Evolutionary conservation across 352 stramenopile species (phyloP).

Genomic region (Globisporangium alternatum): DNA sequence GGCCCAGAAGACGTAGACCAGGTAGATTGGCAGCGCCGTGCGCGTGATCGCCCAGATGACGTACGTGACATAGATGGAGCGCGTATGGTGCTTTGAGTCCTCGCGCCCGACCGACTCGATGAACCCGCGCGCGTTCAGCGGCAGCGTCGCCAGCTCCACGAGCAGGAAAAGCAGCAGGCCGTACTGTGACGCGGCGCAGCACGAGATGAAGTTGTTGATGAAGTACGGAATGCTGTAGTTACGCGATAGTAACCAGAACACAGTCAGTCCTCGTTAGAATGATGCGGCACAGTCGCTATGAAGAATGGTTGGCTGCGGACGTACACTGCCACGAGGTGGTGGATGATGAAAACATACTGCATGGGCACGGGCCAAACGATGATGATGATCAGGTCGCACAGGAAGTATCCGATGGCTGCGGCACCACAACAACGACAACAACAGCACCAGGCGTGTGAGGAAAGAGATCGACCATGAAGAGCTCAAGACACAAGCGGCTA

Average conservation of each 20-base stretch:
- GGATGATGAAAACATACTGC: constrained; percentile 74
- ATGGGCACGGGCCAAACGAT: constrained; percentile 73
- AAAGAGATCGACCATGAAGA: not conserved
- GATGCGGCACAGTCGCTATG: not conserved
- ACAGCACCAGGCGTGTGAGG: not conserved
- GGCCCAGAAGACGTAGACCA: constrained; percentile 73
- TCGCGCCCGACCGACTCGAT: constrained; percentile 64
- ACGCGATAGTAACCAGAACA: not conserved
- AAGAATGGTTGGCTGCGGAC: constrained; percentile 11
- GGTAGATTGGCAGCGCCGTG: constrained; percentile 68
- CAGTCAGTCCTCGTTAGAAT: not conserved
- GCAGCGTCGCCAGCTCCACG: constrained; percentile 76
- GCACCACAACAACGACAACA: constrained; percentile 11
- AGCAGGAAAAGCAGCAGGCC: constrained; percentile 75
- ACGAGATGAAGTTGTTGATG: constrained; percentile 87
- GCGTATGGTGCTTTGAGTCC: constrained; percentile 61
- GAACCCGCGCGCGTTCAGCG: constrained; percentile 73
- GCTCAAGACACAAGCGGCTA: not conserved
- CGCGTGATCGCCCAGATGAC: constrained; percentile 71
- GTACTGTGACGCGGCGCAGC: constrained; percentile 73
- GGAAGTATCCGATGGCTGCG: constrained; percentile 76
- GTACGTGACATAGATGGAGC: constrained; percentile 75
- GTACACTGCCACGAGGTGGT: constrained; percentile 81
- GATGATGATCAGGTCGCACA: constrained; percentile 79
- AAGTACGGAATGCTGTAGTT: constrained; percentile 62